Evolutionary conservation across 257 asterid species (phyloP).

Genomic region (Rubia yunnanensis): DNA sequence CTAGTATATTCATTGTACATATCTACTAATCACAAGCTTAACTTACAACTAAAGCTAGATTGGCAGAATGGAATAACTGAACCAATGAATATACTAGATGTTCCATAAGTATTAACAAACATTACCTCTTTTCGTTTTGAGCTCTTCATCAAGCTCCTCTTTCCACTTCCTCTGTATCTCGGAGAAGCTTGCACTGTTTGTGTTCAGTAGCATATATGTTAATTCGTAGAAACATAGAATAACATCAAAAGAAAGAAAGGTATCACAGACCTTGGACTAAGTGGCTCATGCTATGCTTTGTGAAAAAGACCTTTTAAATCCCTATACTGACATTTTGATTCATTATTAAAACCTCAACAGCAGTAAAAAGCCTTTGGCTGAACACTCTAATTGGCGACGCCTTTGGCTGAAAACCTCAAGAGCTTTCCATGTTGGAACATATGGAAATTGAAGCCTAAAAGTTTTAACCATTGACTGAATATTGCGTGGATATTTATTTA

Average conservation of each 20-base stretch:
- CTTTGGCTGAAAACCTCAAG: too few relatives aligned
- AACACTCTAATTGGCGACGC: too few relatives aligned
- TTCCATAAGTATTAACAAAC: slow-evolving; percentile 11
- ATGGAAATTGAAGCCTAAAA: too few relatives aligned
- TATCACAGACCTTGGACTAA: slow-evolving; percentile 59
- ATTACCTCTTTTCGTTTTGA: slow-evolving; percentile 82
- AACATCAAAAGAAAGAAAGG: slow-evolving; percentile 5
- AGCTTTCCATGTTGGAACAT: too few relatives aligned
- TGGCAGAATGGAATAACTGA: not conserved
- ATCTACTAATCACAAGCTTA: not conserved
- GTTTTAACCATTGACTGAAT: too few relatives aligned
- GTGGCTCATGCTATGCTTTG: slow-evolving; percentile 49
- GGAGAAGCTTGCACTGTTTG: slow-evolving; percentile 39
- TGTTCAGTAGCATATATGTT: slow-evolving; percentile 12
- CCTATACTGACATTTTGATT: slow-evolving; percentile 23
- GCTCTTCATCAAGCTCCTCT: slow-evolving; percentile 95
- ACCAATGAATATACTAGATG: not conserved
- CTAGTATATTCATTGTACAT: too few relatives aligned
- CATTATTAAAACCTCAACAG: too few relatives aligned
- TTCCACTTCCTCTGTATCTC: slow-evolving; percentile 91
- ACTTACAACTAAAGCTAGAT: not conserved
- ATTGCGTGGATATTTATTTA: too few relatives aligned
- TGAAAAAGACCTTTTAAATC: slow-evolving; percentile 38
- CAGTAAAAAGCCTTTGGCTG: too few relatives aligned
- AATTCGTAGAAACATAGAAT: slow-evolving; percentile 9